Percentiles rank a stretch among this genome's conserved stretches.
Evolutionary conservation across 768 basidiomycete species (phyloP).

Genomic region (Pulveroboletus sp.): DNA sequence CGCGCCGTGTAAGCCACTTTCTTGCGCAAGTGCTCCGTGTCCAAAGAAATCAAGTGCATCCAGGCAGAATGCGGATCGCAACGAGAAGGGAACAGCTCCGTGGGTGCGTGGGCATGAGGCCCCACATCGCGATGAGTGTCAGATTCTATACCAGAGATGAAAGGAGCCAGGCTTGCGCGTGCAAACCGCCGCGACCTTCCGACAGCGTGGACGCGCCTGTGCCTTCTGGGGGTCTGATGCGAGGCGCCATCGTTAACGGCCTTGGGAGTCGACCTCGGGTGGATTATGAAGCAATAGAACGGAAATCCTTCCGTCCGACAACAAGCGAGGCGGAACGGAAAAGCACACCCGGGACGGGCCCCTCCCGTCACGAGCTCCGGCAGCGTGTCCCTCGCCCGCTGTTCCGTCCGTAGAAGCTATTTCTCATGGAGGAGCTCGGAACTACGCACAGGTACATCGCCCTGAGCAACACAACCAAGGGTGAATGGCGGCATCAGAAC

Average conservation of each 20-base stretch:
- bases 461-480: constrained; percentile 18
- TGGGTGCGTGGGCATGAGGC: constrained; percentile 2
- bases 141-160: constrained; percentile 6
- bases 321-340: constrained; percentile 2
- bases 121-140: not conserved
- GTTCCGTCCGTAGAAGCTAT: constrained; percentile 1
- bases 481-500: constrained; percentile 6
- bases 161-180: constrained; percentile 15
- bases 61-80: constrained; percentile 15
- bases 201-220: constrained; percentile 5
- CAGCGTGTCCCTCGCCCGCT: not conserved
- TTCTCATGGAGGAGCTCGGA: constrained; percentile 18
- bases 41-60: constrained; percentile 1
- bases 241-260: constrained; percentile 18
- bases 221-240: not conserved
- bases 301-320: not conserved
- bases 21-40: constrained; percentile 3
- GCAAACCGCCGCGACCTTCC: constrained; percentile 14
- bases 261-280: not conserved
- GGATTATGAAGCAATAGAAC: constrained; percentile 7
- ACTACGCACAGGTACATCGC: constrained; percentile 17
- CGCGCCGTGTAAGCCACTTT: not conserved
- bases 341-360: not conserved
- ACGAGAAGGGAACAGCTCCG: constrained; percentile 16
- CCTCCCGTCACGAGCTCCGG: not conserved